Base-by-base conservation (phyloP, 495 filamentous ascomycete genomes). In the Talaromyces stipitatus region DNA sequence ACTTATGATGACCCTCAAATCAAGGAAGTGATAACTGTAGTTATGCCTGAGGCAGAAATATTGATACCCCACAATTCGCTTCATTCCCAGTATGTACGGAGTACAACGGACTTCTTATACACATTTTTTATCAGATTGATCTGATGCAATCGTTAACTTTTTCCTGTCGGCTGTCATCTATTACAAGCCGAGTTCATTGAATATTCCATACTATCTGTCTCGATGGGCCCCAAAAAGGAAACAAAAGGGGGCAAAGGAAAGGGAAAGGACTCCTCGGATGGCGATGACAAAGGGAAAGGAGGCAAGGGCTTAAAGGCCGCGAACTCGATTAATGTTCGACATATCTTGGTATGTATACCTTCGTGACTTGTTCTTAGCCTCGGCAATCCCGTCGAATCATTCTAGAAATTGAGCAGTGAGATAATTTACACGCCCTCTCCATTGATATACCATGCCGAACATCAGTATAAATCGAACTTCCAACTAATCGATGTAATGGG, bases 241-340 rank as follows among this genome's bases (percentile, higher is more conserved):
- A 67, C 69, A 65, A 72, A 75, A 59, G 63, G 71, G 36, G 69
- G 72, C 58, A 75, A 78, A 43, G 69, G 72, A 58, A 75, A 78
- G 58, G 72, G 66, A 48, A 75, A 75, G 50, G 67, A 72, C 30
- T 70, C 66, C n/a, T 69, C 69, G 18, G 78, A 75, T 30, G 72
- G 72, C 30, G 67, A 71, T 26, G 52, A 48, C 57, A 63, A 66
- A 61, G 62, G 61, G 48, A 67, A 76, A 60, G 65, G 63, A 55
- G 71, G 69, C 24, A 58, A 64, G 12, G 67, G 67, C 55, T 72
- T 87, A 62, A 95, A 94, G 69, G 81, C 86, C 4, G 89, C 88
- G 0, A 87, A 83, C 59, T 81, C 81, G 41, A 89, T 97, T 64
- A 91, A 95, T 62, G 89, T 92, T 38, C 79, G 92, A 18, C 92